Evolutionary conservation across 2,329 filamentous ascomycete genomes (phyloP).

Genomic region (Oidium heveae): DNA sequence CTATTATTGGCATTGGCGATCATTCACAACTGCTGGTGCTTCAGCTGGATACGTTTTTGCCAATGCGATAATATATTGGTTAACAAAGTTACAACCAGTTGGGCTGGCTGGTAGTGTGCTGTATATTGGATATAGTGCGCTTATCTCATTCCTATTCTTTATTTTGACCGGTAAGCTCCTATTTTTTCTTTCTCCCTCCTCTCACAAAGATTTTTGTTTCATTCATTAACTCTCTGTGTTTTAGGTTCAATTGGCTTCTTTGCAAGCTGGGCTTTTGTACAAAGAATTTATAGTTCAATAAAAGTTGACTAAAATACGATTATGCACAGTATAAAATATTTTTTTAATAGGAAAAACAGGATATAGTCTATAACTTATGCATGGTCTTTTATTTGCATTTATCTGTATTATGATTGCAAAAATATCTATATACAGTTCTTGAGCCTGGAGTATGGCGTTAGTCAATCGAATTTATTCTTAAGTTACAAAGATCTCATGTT

Average conservation of each 20-base stretch:
- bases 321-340: neutral
- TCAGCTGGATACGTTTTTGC: conserved; percentile 79
- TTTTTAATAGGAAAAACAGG: no score
- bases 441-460: no score
- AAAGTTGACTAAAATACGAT: conserved; percentile 51
- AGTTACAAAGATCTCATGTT: no score
- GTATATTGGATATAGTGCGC: conserved; percentile 75
- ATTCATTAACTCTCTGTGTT: neutral
- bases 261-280: conserved; percentile 78
- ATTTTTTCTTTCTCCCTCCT: neutral
- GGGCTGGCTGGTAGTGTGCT: conserved; percentile 69
- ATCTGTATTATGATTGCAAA: no score
- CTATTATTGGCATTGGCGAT: conserved; percentile 97
- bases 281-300: conserved; percentile 89
- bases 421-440: no score
- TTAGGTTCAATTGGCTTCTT: conserved; percentile 87
- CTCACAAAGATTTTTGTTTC: no score
- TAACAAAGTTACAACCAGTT: conserved; percentile 65
- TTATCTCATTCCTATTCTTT: conserved; percentile 80
- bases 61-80: conserved; percentile 76
- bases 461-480: no score
- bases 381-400: no score
- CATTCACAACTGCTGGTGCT: conserved; percentile 76
- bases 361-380: no score
- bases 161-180: conserved; percentile 61